phyloP scores from a whole-genome alignment of 768 basidiomycete genomes.

The Pleurotus sapidus region DNA sequence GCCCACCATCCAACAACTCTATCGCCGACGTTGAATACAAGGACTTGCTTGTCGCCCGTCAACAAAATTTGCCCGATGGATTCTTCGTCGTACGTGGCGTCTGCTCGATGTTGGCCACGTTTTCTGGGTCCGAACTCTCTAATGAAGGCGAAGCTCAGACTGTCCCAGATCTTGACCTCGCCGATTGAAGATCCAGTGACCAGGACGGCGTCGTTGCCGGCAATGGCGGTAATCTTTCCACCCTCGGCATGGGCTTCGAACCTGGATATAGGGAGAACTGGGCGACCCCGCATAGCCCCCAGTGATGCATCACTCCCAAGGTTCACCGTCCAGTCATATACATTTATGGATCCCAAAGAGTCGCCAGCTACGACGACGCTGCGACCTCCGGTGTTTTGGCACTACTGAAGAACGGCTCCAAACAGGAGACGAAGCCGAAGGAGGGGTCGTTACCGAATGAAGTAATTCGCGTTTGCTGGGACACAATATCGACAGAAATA shows the following conservation, averaged over 20 bases:
- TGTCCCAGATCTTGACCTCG: conserved; percentile 60
- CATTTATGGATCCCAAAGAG: conserved; percentile 56
- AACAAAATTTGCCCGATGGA: conserved; percentile 59
- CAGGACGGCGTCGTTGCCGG: conserved; percentile 57
- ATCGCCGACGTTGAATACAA: conserved; percentile 61
- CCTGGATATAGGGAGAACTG: conserved; percentile 35
- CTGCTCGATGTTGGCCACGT: conserved; percentile 39
- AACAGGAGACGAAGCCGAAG: conserved; percentile 46
- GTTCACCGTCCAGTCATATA: conserved; percentile 48
- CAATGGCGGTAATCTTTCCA: conserved; percentile 55
- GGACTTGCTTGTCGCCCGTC: conserved; percentile 44
- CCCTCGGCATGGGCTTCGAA: conserved; percentile 68
- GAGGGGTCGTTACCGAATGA: conserved; percentile 47
- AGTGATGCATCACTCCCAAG: conserved; percentile 6
- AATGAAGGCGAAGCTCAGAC: conserved; percentile 56
- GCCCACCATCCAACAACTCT: conserved; percentile 69
- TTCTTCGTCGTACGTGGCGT: conserved; percentile 27
- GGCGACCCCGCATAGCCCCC: conserved; percentile 7
- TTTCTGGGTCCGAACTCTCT: conserved; percentile 38
- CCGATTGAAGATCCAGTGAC: conserved; percentile 67
- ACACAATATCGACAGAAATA: conserved; percentile 31
- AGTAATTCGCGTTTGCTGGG: conserved; percentile 27
- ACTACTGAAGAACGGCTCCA: conserved; percentile 48
- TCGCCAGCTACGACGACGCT: conserved; percentile 67
- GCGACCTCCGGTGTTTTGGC: conserved; percentile 20